These are phyloP conservation scores for Parastagonospora avenae DNA, from an alignment of 2,329 filamentous ascomycete genomes.

Conservation along the genomic window DNA sequence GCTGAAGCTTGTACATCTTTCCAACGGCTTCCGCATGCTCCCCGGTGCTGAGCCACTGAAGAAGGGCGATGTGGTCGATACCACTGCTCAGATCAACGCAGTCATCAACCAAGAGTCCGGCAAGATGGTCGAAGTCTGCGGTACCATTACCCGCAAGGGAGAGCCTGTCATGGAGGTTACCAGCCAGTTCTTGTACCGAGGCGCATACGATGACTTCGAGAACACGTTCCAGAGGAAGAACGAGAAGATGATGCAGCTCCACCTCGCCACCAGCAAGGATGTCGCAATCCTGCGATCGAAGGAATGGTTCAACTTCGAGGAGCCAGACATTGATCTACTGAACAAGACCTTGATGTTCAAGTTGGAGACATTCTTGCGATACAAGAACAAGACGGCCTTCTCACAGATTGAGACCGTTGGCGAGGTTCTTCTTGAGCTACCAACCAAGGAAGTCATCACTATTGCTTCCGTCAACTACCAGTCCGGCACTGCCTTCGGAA, in stretches of 20 bases:
- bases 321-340: slow-evolving; percentile 83
- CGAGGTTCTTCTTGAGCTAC: slow-evolving; percentile 90
- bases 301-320: slow-evolving; percentile 93
- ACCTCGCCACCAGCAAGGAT: slow-evolving; percentile 85
- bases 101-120: slow-evolving; percentile 98
- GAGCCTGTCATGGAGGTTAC: slow-evolving; percentile 96
- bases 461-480: slow-evolving; percentile 97
- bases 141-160: slow-evolving; percentile 85
- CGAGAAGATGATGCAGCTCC: slow-evolving; percentile 92
- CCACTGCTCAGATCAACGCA: slow-evolving; percentile 93
- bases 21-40: slow-evolving; percentile 98
- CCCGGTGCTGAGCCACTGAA: slow-evolving; percentile 92
- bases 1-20: slow-evolving; percentile 93
- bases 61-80: slow-evolving; percentile 91
- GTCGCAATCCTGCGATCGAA: slow-evolving; percentile 93
- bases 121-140: slow-evolving; percentile 99
- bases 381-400: slow-evolving; percentile 93
- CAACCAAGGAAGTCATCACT: slow-evolving; percentile 96
- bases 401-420: slow-evolving; percentile 90
- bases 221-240: slow-evolving; percentile 99
- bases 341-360: slow-evolving; percentile 96
- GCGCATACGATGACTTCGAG: slow-evolving; percentile 88
- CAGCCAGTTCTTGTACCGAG: slow-evolving; percentile 96
- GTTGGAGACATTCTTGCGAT: slow-evolving; percentile 85
- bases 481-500: slow-evolving; percentile 87